Conservation (phyloP, 179 eudicot species). For the Camellia oleifera region DNA sequence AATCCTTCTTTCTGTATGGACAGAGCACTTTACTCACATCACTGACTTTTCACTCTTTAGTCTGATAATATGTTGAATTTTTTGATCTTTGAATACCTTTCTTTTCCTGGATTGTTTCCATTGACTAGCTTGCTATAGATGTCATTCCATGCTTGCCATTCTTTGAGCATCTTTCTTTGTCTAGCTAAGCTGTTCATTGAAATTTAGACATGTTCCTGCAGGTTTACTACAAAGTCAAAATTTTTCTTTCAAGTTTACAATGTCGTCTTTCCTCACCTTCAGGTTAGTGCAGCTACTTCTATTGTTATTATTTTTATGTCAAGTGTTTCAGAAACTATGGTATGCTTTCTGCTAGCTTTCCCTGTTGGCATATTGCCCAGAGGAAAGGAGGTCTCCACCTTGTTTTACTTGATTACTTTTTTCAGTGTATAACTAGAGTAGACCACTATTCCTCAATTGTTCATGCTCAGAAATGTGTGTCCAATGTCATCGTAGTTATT, state of each 20-base stretch:
- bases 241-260: slow-evolving; percentile 48
- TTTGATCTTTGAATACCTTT: neutral
- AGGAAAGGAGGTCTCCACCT: neutral
- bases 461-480: neutral
- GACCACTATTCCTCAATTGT: neutral
- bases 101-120: neutral
- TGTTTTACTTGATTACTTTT: too few relatives aligned
- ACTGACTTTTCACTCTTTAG: neutral
- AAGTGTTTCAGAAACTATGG: neutral
- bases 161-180: neutral
- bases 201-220: slow-evolving; percentile 33
- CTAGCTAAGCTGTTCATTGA: slow-evolving; percentile 10
- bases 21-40: neutral
- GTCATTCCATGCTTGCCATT: neutral
- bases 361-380: neutral
- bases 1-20: neutral
- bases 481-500: too few relatives aligned
- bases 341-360: neutral
- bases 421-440: neutral
- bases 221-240: slow-evolving; percentile 61
- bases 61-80: neutral
- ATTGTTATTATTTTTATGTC: neutral
- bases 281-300: slow-evolving; percentile 40
- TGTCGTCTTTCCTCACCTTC: slow-evolving; percentile 57
- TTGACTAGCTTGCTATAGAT: slow-evolving; percentile 3